Evolutionary conservation across 495 filamentous ascomycete species (phyloP), one percentile per base, ranked within the genome.

Genomic region (Podospora sp.): DNA sequence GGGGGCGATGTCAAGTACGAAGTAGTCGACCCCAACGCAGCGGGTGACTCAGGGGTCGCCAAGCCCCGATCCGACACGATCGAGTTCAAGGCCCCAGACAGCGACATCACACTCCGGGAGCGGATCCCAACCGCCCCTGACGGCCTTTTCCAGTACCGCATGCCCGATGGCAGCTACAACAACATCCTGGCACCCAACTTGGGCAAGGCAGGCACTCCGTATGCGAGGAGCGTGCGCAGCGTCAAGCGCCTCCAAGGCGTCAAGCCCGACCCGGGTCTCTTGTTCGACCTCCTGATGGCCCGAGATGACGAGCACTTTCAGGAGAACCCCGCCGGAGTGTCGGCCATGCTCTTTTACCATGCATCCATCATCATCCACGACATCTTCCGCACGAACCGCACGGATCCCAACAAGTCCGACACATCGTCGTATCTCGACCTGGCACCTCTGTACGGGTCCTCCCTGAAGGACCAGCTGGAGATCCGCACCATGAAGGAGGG

Each of bases 281-380:
- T 96, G 8, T 96, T 95, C 67, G 92, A 94, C 76, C 86, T 85
- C 62, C 73, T 92, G 5, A 84, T 92, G 80, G 85, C 83, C 51
- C 82, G 91, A 27, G 77, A 78, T 20, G 73, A 80, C 40, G 85
- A 86, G 59, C 75, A 83, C 16, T 87, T 83, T 63, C 84, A 87
- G 66, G 83, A 88, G 56, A 89, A 91, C 77, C 87, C 89, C 5
- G 90, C 88, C 53, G 87, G 88, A 61, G 86, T 95, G 33, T 93
- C 91, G 1, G 89, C 89, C 74, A 86, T 94, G 76, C 80, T 96
- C n/a, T 94, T 91, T 79, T 92, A 95, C 69, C 82, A 92, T 59
- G 92, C 91, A 6, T 87, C 89, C 24, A 90, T 94, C 65, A 92
- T 96, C 68, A 94, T 93, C 72, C 92, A 96, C 70, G 89, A 88